Base-by-base conservation (phyloP, 2,329 filamentous ascomycete genomes). In the Xylaria sp. region DNA sequence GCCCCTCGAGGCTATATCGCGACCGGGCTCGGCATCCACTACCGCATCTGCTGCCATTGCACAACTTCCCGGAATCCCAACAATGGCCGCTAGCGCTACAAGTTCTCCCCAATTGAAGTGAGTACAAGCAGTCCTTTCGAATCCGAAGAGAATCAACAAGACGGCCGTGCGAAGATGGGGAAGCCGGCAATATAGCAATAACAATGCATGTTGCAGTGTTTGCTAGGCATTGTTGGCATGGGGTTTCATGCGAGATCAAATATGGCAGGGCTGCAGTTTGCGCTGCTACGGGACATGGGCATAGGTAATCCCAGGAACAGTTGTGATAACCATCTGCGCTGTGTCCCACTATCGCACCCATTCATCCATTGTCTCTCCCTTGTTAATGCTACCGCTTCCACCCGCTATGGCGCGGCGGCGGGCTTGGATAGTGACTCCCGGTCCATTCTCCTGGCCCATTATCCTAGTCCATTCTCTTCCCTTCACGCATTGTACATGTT, bases 1-100 rank as follows among this genome's bases (percentile, higher is more conserved):
- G 42, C 77, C 78, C 9, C 75, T 82, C 50, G 85, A 88, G 69
- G 79, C 83, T 19, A 82, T 85, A 67, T 85, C 85, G 34, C 81
- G 83, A 71, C 84, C 84, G 24, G 83, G 81, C 72, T 85, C 85
- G 36, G 82, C 83, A 2, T 85, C 85, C 3, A 83, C 84, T 1
- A 79, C 82, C 21, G 80, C 79, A 19, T 83, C 73, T 30, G 81
- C 80, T n/a, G 83, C 75, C 32, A 75, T 82, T 65, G 79, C 81
- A 17, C 84, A 86, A 50, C 76, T 86, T 47, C 81, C 85, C 8
- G 81, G 80, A 39, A 82, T 86, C 36, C 79, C 83, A 12, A 79
- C 82, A 3, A 77, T 86, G 54, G 82, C 83, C 45, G 77, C 82
- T 30, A 81, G 77, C 51, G 80, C 79, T 32, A 76, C 79, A 19